phyloP scores from a whole-genome alignment of 352 stramenopile genomes.

The Phytophthora palmivora region DNA sequence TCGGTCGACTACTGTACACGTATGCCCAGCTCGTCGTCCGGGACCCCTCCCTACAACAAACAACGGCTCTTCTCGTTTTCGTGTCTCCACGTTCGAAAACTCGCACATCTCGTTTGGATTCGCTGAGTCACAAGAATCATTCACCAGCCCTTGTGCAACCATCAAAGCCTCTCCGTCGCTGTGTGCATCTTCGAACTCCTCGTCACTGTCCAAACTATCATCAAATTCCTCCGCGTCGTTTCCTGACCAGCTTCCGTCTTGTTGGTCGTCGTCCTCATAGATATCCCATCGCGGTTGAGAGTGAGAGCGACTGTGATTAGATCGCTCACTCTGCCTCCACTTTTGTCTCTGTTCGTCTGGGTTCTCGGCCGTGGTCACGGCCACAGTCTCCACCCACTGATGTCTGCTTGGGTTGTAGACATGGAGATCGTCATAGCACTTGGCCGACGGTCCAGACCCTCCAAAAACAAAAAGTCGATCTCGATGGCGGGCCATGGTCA shows the following conservation, averaged over 20 bases:
- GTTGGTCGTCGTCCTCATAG: slow-evolving; percentile 56
- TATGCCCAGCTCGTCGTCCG: slow-evolving; percentile 93
- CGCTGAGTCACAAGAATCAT: slow-evolving; percentile 42
- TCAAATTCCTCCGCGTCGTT: slow-evolving; percentile 28
- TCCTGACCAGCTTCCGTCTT: slow-evolving; percentile 35
- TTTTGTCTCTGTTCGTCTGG: slow-evolving; percentile 27
- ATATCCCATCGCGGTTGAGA: slow-evolving; percentile 39
- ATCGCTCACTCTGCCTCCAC: slow-evolving; percentile 27
- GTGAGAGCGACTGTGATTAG: slow-evolving; percentile 20
- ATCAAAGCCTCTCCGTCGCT: slow-evolving; percentile 50
- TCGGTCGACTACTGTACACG: slow-evolving; percentile 93
- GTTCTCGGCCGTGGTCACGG: slow-evolving; percentile 17
- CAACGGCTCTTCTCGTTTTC: slow-evolving; percentile 65
- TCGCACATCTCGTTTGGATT: slow-evolving; percentile 78
- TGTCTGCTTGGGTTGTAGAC: slow-evolving; percentile 84
- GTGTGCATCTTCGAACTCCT: slow-evolving; percentile 40
- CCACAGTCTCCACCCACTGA: slow-evolving; percentile 69
- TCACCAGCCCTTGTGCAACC: slow-evolving; percentile 30
- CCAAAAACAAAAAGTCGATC: slow-evolving; percentile 96
- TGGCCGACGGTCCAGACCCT: slow-evolving; percentile 91
- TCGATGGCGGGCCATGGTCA: slow-evolving; percentile 95
- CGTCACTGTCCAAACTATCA: slow-evolving; percentile 36
- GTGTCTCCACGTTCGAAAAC: slow-evolving; percentile 29
- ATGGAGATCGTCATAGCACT: slow-evolving; percentile 97
- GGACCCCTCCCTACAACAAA: slow-evolving; percentile 88